Conservation (phyloP, 148 eudicot species). For the Rhododendron vialii region DNA sequence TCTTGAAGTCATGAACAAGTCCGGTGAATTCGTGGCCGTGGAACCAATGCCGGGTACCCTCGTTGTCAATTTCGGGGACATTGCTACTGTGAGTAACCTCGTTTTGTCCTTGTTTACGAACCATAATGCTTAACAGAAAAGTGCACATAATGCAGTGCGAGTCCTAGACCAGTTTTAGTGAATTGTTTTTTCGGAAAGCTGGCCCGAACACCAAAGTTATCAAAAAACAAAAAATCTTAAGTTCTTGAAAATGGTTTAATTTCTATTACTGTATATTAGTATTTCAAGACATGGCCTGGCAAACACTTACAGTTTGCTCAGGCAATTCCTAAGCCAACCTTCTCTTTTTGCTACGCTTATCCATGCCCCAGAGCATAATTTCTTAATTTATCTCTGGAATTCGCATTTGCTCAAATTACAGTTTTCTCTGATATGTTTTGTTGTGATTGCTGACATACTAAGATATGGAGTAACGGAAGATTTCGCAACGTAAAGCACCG, state of each 20-base stretch:
- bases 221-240: too few relatives aligned
- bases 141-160: too few relatives aligned
- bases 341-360: background rate
- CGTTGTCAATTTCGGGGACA: constrained; percentile 64
- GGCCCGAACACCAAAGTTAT: too few relatives aligned
- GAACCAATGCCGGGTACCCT: constrained; percentile 63
- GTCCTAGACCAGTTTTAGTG: too few relatives aligned
- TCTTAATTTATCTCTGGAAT: background rate
- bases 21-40: constrained; percentile 42
- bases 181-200: too few relatives aligned
- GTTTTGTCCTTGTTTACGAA: background rate
- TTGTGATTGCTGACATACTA: background rate
- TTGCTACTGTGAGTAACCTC: constrained; percentile 42
- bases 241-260: too few relatives aligned
- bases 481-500: constrained; percentile 54
- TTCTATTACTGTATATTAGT: too few relatives aligned
- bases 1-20: constrained; percentile 61
- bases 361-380: background rate
- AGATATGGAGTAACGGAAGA: constrained; percentile 78
- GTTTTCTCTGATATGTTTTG: background rate
- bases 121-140: too few relatives aligned
- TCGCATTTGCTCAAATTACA: background rate
- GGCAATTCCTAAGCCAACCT: too few relatives aligned
- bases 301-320: too few relatives aligned
- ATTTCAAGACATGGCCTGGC: too few relatives aligned